phyloP scores from a whole-genome alignment of 129 eudicot genomes.

The Helianthus annuus region HanXRQr2.0-SUNRISE NC_035435.2:128082684-128083183 shows the following conservation, averaged over 20 bases:
- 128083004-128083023: neutral
- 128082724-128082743: slow-evolving; percentile 28
- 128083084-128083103: slow-evolving; percentile 15
- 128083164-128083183: slow-evolving; percentile 15
- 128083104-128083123: slow-evolving; percentile 1
- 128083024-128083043: neutral
- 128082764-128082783: neutral
- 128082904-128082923: too few relatives aligned
- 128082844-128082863: too few relatives aligned
- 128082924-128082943: too few relatives aligned
- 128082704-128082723: neutral
- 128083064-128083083: slow-evolving; percentile 28
- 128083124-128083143: slow-evolving; percentile 27
- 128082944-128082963: too few relatives aligned
- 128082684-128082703: too few relatives aligned
- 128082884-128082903: too few relatives aligned
- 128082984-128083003: neutral
- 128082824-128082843: too few relatives aligned
- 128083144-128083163: slow-evolving; percentile 24
- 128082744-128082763: slow-evolving; percentile 19
- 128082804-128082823: too few relatives aligned
- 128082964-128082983: neutral
- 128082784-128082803: neutral
- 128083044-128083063: neutral
- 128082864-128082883: too few relatives aligned